Evolutionary conservation across 495 filamentous ascomycete genomes (phyloP).

Genomic region (Tirmania nivea): DNA sequence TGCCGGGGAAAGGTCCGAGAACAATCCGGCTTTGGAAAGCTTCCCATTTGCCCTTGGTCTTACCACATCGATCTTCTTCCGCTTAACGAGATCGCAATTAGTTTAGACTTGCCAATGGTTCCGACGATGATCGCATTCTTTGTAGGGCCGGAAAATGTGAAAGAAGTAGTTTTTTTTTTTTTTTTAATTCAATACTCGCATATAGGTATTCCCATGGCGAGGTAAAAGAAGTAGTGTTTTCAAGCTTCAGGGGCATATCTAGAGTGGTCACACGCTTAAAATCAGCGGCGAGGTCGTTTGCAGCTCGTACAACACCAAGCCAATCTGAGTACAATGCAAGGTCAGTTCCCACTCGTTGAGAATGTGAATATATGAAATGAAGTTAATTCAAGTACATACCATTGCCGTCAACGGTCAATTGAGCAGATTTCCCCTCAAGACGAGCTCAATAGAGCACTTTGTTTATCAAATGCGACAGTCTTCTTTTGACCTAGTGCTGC

Average conservation of each 20-base stretch:
- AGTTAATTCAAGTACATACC: conserved; percentile 8
- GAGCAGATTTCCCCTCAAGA: conserved; percentile 23
- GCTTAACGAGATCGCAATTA: conserved; percentile 33
- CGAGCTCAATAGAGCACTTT: conserved; percentile 21
- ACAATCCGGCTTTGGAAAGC: conserved; percentile 40
- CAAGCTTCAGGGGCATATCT: conserved; percentile 32
- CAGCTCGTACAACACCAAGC: conserved; percentile 45
- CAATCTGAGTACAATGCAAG: conserved; percentile 41
- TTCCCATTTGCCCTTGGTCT: conserved; percentile 45
- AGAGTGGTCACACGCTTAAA: conserved; percentile 46
- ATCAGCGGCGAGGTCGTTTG: conserved; percentile 43
- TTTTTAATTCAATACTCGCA: no score
- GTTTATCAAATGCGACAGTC: conserved; percentile 29
- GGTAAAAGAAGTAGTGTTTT: conserved; percentile 21
- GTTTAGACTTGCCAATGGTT: conserved; percentile 38
- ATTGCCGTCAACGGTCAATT: conserved; percentile 8
- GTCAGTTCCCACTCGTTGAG: conserved; percentile 28
- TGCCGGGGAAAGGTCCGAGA: no score
- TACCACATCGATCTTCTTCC: conserved; percentile 36
- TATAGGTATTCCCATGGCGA: no score
- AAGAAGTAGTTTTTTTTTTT: no score
- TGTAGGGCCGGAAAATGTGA: no score
- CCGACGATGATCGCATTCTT: conserved; percentile 45
- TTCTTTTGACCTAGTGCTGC: conserved; percentile 33
- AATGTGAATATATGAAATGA: conserved; percentile 1